Percentiles rank a stretch among this genome's conserved stretches.
These are phyloP conservation scores for Geosiphon pyriformis DNA, from an alignment of 192 early-diverging fungal species.

Conservation along the genomic window DNA sequence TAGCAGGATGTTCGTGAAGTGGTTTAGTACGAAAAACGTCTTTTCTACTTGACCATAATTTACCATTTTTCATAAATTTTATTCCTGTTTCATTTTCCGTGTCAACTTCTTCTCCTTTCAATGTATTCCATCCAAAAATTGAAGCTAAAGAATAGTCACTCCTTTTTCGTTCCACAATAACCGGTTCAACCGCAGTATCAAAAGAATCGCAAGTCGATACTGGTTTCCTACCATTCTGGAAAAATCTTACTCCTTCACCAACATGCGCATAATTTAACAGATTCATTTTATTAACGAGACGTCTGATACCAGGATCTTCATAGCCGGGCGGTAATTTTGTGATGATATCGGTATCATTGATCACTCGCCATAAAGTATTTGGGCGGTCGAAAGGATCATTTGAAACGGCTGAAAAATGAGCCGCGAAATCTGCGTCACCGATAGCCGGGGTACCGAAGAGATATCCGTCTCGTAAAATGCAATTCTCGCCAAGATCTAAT, in stretches of 20 bases:
- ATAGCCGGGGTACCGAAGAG: constrained; percentile 39
- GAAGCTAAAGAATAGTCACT: too few relatives aligned
- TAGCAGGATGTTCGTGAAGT: neutral
- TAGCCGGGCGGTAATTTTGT: constrained; percentile 36
- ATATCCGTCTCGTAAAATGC: neutral
- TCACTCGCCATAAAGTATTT: constrained; percentile 40
- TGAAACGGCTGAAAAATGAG: constrained; percentile 33
- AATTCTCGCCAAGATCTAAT: neutral
- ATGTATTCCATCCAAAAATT: neutral
- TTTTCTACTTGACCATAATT: too few relatives aligned
- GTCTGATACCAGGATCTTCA: constrained; percentile 24
- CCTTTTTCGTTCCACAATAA: too few relatives aligned
- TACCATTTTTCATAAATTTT: too few relatives aligned
- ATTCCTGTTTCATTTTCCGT: too few relatives aligned
- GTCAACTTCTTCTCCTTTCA: neutral
- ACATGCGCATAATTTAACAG: neutral
- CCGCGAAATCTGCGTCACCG: constrained; percentile 40
- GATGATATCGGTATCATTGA: constrained; percentile 41
- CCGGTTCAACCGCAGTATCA: too few relatives aligned
- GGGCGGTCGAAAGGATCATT: constrained; percentile 15
- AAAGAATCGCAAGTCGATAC: neutral
- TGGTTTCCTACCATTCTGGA: neutral
- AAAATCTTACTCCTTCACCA: neutral
- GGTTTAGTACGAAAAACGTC: neutral
- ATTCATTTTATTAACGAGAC: neutral